phyloP scores from a whole-genome alignment of 306 rosid genomes.

The Vigna angularis region DNA sequence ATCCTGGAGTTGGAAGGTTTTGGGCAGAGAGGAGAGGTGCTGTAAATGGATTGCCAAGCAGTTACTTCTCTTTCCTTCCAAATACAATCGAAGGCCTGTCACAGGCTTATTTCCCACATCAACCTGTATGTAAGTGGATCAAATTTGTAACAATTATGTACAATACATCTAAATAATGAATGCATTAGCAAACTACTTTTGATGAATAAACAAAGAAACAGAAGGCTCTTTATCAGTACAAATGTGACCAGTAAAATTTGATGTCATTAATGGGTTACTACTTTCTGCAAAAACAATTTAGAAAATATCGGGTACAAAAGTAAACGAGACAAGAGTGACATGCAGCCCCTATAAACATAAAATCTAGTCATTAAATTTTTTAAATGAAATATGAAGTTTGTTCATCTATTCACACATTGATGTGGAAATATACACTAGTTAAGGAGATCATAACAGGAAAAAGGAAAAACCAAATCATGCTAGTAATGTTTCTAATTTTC shows the following conservation, averaged over 20 bases:
- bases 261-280: not conserved
- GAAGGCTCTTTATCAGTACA: conserved; percentile 30
- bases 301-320: conserved; percentile 24
- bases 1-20: conserved; percentile 64
- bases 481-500: not conserved
- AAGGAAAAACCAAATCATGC: not conserved
- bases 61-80: conserved; percentile 86
- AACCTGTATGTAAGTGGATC: conserved; percentile 60
- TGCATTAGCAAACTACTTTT: not conserved
- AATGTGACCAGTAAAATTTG: not conserved
- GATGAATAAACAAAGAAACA: conserved; percentile 13
- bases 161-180: conserved; percentile 20
- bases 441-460: not conserved
- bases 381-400: not conserved
- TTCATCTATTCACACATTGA: not conserved
- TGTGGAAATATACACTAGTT: not conserved
- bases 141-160: not conserved
- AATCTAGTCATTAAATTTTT: not conserved
- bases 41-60: conserved; percentile 87
- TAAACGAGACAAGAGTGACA: conserved; percentile 2
- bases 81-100: conserved; percentile 83
- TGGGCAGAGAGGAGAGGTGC: conserved; percentile 85
- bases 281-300: not conserved
- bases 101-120: conserved; percentile 82
- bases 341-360: conserved; percentile 4